Base-by-base conservation (phyloP, 2,329 filamentous ascomycete species). In the Zasmidium angulare region DNA sequence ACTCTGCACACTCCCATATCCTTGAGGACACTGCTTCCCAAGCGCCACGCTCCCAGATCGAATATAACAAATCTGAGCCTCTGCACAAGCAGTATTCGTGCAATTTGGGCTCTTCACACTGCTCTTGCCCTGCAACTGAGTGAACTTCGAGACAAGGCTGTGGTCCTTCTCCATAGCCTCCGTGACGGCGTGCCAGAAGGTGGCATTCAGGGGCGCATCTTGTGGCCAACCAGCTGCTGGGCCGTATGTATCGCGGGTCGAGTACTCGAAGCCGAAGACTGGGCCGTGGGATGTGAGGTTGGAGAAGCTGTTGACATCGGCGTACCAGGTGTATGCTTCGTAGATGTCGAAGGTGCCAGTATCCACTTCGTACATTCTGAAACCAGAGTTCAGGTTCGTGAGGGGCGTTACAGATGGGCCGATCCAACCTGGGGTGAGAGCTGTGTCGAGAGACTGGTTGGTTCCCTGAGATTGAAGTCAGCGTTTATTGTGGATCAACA, bases 61-160 rank as follows among this genome's bases (percentile, higher is more conserved):
- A 75, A 86, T 86, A 66, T 86, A 86, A 63, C 84, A 86, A 17
- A 85, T 74, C 73, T 84, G 85, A 1, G 83, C 83, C 50, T 72
- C 66, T 2, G 78, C 78, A 68, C 84, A 86, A 2, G 75, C 81
- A 31, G 71, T 70, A 60, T 70, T 83, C 1, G 79, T 81, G 61
- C 83, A 85, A 46, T 81, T 80, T 0, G 82, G 82, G 46, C 74
- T 81, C 68, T 74, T 74, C 2, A 80, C 68, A 57, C 80, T 83
- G 59, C 69, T 76, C 71, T 84, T 84, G 0, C 82, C 82, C 66
- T 84, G 79, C 40, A 78, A 79, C 0, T 73, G 78, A 63, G 84
- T 85, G 57, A 82, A 81, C 43, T 73, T 67, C 36, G 70, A 75
- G 6, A 83, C 81, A n/a, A 86, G 73, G 2, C 67, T 75, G 2